phyloP scores from a whole-genome alignment of 306 rosid species.

The Cicer chorassanicum region DNA sequence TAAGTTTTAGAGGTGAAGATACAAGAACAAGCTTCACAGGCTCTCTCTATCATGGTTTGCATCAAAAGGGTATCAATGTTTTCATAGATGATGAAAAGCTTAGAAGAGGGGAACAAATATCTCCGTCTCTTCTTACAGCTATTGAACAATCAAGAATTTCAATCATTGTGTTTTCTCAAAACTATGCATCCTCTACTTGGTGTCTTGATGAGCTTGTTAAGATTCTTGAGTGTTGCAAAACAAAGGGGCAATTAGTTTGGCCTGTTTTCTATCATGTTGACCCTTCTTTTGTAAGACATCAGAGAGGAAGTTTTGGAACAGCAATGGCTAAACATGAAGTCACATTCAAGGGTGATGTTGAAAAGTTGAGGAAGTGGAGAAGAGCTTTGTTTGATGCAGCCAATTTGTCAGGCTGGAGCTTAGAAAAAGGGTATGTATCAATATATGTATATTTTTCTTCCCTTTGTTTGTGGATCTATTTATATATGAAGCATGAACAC shows the following conservation, averaged over 20 bases:
- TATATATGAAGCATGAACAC: too few species aligned
- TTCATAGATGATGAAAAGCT: conserved; percentile 34
- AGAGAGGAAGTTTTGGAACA: conserved; percentile 22
- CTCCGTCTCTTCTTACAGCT: conserved; percentile 49
- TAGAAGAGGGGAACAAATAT: conserved; percentile 44
- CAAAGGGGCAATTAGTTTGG: conserved; percentile 43
- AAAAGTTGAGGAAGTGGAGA: conserved; percentile 44
- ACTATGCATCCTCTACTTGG: conserved; percentile 52
- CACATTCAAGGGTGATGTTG: conserved; percentile 9
- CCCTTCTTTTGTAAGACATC: conserved; percentile 51
- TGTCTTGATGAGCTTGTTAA: conserved; percentile 53
- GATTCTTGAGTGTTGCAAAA: conserved; percentile 24
- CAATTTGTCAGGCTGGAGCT: conserved; percentile 53
- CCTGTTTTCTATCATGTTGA: conserved; percentile 57
- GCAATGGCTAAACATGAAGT: conserved; percentile 35
- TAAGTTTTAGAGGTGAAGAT: conserved; percentile 50
- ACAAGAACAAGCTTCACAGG: conserved; percentile 46
- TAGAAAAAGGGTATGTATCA: conserved; percentile 45
- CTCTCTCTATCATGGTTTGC: conserved; percentile 48
- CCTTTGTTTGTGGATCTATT: not conserved
- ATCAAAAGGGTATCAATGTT: conserved; percentile 45
- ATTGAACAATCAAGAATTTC: conserved; percentile 56
- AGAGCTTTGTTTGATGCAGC: conserved; percentile 50
- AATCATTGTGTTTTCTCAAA: conserved; percentile 52
- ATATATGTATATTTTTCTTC: not conserved